Base-by-base conservation (phyloP, 148 eudicot species). In the Fallopia convolvulus region DNA sequence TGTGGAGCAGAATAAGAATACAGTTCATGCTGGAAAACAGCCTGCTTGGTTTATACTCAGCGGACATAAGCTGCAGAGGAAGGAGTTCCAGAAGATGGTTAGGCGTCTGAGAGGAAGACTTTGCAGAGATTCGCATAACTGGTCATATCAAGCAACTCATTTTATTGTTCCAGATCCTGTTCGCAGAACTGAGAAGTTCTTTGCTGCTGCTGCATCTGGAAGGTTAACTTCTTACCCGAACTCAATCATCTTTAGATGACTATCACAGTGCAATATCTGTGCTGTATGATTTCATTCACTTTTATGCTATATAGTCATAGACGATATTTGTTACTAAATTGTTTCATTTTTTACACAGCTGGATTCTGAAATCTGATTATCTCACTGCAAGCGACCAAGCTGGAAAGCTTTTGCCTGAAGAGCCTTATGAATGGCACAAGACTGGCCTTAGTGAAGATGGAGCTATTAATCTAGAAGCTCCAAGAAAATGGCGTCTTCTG, bases 131-230 rank as follows among this genome's bases (percentile, higher is more conserved):
- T 87, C 97, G 79, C 99, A 95, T 79, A 85, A 91, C 48, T 95
- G 99, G 99, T 91, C 97, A 32, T 95, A 95, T 81, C 98, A 95
- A 76, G 99, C 99, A 48, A 92, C 99, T 18, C 99, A 95, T 83
- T 93, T 95, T 52, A 80, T 95, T 80, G 87, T 88, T 76, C 94
- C 99, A 1, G 99, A 90, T 70, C 97, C 97, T 30, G 75, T 93
- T 52, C 87, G 93, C 74, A 86, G 99, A 85, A 93, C 98, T 18
- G 99, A 95, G 72, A 95, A 95, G 83, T 90, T 95, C 77, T 95
- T 95, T 83, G 98, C 97, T 79, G 99, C 99, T 82, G 98, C 93
- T 23, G 97, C 98, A 46, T 91, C 99, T 50, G 98, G 99, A 83
- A 88, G 99, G 99, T 93, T 76, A 79, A 66, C 75, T 73, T 68